Base-by-base conservation (phyloP, 1,284 basidiomycete genomes). In the Coniferiporia sulphurascens region DNA sequence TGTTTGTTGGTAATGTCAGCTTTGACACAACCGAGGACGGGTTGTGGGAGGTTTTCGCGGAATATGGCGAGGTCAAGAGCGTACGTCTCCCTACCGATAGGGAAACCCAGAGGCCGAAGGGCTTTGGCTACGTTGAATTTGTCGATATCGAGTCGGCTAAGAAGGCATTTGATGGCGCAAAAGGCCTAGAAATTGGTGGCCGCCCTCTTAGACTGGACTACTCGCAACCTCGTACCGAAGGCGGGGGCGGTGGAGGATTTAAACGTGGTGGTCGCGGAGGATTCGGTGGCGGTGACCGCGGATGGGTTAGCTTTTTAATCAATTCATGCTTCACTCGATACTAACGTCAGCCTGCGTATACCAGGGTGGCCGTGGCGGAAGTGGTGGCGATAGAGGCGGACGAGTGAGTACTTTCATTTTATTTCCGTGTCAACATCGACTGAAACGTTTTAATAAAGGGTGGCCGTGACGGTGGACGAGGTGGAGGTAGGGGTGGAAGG, bases 121-220 rank as follows among this genome's bases (percentile, higher is more conserved):
- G 97, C 69, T 99, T 96, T 74, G 97, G 88, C 50, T 99, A 99
- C 76, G 91, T 98, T 71, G 94, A 98, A 74, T 98, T 95, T 73
- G 85, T 86, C 64, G 85, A 89, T 65, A 71, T 93, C 54, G 90
- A 88, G 49, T 76, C 83, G 64, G 93, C 97, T 12, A 88, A 88
- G 74, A 88, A 87, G 71, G 97, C 96, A 4, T 83, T 87, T 63
- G 85, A 84, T 66, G 81, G 78, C 8, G 78, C 86, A 52, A 80
- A 83, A 54, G 93, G 93, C 53, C 74, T 81, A 63, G 91, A 95
- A 63, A 80, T 99, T 55, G 91, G 88, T 44, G 95, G 95, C 6
- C 85, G 97, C 55, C 70, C 78, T 41, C 77, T 97, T 64, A 83
- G 96, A 61, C 74, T 98, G 53, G 96, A 99, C 77, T 98, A 83